Base-by-base conservation (phyloP, 805 yeast species). In the Kluyveromyces dobzhanskii region DNA sequence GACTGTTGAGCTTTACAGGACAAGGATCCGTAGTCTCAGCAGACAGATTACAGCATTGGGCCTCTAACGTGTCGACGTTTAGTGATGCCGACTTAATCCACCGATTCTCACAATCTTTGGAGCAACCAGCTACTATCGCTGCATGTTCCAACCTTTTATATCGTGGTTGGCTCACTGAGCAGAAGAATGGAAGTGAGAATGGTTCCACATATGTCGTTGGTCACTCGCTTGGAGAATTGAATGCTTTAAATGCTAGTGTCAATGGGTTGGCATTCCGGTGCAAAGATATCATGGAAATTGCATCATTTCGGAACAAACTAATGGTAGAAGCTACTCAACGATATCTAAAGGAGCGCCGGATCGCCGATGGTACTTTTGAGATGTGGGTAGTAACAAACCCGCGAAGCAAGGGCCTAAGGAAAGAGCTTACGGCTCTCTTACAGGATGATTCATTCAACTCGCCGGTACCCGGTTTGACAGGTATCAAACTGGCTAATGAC, bases 151-250 rank as follows among this genome's bases (percentile, higher is more conserved):
- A 50, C 31, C 38, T 60, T 35, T 41, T 55, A 37, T 55, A 44
- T 28, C 41, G 42, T 24, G 13, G 17, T 8, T 28, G 39, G 28
- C 38, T 28, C 24, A 30, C 23, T 10, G 17, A 19, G 13, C 16
- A 35, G 40, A 4, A 31, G 21, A 30, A n/a, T 12, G n/a, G n/a
- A 11, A 12, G 11, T 12, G 6, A 35, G 26, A 9, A 36, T 28
- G 26, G 38, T 42, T 14, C 14, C 23, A 26, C 18, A 31, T 19
- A 27, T 39, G 18, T 43, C 57, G n/a, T 37, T 59, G 35, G 65
- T 62, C 65, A 61, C 38, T 61, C 65, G 9, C 40, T 61, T 26
- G 65, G 65, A 13, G 65, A 61, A 41, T 37, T 61, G 30, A 51
- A 56, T 11, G 56, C 61, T 41, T 33, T 61, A 25, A 46, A 52